Evolutionary conservation across 192 early-diverging fungal species (phyloP).

Genomic region (Backusella macrospora): DNA sequence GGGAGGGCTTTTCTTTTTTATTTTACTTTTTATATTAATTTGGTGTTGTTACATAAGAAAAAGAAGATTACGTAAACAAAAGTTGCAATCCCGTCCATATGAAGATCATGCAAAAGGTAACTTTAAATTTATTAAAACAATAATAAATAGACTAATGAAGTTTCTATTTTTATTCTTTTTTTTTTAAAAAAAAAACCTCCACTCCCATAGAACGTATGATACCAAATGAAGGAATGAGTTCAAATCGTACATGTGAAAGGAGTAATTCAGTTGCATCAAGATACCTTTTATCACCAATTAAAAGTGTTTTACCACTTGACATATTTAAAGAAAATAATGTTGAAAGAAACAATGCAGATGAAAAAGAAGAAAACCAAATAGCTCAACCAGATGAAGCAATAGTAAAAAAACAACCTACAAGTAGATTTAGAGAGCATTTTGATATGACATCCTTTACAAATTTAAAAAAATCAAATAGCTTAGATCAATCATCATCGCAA

Average conservation of each 20-base stretch:
- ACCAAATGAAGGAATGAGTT: background rate
- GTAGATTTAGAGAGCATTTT: conserved; percentile 13
- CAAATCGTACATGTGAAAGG: background rate
- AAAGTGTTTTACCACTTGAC: background rate
- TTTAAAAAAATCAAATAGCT: conserved; percentile 8
- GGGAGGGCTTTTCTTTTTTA: background rate
- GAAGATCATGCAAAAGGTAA: conserved; percentile 3
- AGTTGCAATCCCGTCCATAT: background rate
- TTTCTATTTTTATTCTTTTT: background rate
- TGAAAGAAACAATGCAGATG: background rate
- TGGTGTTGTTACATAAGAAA: conserved; percentile 12
- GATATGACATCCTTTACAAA: background rate
- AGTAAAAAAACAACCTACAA: background rate
- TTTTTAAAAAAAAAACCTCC: background rate
- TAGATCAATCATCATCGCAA: conserved; percentile 1
- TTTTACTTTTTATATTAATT: background rate
- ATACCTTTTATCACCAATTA: conserved; percentile 1
- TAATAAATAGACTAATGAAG: background rate
- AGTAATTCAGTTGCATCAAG: background rate
- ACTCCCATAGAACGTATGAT: background rate
- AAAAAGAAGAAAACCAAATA: background rate
- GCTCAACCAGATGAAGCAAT: background rate
- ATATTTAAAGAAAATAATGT: background rate
- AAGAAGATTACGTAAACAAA: background rate
- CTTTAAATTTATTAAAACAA: background rate